Conservation (phyloP, 306 rosid genomes). For the Vigna radiata region DNA sequence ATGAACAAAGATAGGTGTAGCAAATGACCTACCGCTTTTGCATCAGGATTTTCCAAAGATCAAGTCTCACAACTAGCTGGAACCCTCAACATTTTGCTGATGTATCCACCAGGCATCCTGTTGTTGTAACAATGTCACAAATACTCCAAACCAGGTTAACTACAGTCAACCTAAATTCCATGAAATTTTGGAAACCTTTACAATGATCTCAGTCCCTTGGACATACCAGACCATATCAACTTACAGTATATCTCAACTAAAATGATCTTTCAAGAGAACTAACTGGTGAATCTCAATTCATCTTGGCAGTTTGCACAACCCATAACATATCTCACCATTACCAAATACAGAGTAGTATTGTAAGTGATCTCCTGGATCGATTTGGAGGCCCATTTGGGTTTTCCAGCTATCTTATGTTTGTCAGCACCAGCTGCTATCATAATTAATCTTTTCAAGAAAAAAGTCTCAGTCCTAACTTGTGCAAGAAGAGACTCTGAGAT, state of each 20-base stretch:
- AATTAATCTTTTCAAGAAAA: too few relatives aligned
- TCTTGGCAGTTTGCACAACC: neutral
- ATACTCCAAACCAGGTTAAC: neutral
- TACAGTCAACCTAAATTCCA: neutral
- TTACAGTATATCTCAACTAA: too few relatives aligned
- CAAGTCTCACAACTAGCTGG: neutral
- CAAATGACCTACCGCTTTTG: conserved; percentile 19
- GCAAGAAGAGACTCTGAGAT: too few relatives aligned
- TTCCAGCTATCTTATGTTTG: too few relatives aligned
- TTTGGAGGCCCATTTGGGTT: too few relatives aligned
- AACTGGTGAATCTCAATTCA: too few relatives aligned
- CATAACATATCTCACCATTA: neutral
- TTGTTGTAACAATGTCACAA: neutral
- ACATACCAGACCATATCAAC: neutral
- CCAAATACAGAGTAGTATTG: neutral
- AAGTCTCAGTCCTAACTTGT: too few relatives aligned
- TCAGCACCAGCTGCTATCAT: too few relatives aligned
- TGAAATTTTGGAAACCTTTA: neutral
- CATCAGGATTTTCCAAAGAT: neutral
- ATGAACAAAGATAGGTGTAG: neutral
- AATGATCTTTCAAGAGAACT: too few relatives aligned
- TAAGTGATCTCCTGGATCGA: conserved; percentile 3
- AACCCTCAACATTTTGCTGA: neutral
- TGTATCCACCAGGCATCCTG: neutral
- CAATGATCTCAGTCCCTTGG: neutral